These are phyloP conservation scores for Venturia carpophila DNA, from an alignment of 2,329 filamentous ascomycete genomes.

Conservation along the genomic window DNA sequence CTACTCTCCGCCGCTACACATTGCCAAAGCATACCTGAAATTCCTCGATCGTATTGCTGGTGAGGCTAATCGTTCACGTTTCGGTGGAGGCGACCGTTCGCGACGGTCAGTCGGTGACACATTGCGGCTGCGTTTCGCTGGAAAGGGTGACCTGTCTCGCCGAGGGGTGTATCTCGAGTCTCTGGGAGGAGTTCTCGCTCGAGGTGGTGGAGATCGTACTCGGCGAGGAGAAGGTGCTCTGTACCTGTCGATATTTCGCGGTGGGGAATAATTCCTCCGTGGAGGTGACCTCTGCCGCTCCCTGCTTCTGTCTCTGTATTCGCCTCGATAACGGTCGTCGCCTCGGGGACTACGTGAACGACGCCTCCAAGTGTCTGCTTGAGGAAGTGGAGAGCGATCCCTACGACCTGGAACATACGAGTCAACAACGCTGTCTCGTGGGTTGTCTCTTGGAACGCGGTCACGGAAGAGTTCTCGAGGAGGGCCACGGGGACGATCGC, in stretches of 20 bases:
- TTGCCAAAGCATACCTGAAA: constrained; percentile 26
- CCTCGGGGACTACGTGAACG: constrained; percentile 33
- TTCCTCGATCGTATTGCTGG: constrained; percentile 35
- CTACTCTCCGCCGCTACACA: not conserved
- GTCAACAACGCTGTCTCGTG: not conserved
- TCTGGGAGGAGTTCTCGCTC: constrained; percentile 23
- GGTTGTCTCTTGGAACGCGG: not conserved
- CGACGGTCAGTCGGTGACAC: constrained; percentile 41
- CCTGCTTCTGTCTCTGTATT: constrained; percentile 25
- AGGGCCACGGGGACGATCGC: constrained; percentile 1
- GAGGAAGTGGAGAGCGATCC: constrained; percentile 30
- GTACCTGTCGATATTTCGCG: constrained; percentile 30
- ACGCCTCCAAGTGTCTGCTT: constrained; percentile 28
- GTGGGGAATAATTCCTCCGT: constrained; percentile 32
- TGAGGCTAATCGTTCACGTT: constrained; percentile 35
- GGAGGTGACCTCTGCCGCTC: constrained; percentile 44
- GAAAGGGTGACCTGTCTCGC: constrained; percentile 37
- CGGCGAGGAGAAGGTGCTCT: constrained; percentile 21
- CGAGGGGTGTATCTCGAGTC: constrained; percentile 17
- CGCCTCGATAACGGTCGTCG: constrained; percentile 10
- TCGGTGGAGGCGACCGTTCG: constrained; percentile 34
- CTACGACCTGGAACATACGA: constrained; percentile 27
- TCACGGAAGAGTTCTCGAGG: constrained; percentile 11
- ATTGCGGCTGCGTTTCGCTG: constrained; percentile 38
- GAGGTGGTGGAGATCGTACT: constrained; percentile 9